Evolutionary conservation across 306 rosid species (phyloP).

Genomic region (Inga leiocalycina): DNA sequence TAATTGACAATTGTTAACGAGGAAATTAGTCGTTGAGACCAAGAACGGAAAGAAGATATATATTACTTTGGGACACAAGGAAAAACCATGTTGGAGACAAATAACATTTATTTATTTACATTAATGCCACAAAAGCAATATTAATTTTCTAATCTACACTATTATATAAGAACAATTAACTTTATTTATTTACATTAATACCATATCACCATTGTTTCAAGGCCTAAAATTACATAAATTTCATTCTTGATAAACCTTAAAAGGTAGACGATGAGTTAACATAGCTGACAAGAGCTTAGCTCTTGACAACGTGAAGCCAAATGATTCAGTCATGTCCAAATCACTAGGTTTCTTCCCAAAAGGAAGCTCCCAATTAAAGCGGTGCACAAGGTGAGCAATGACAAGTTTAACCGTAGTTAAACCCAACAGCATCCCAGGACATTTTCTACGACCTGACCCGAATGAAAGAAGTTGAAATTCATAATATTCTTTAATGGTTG

Average conservation of each 20-base stretch:
- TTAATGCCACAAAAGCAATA: too few relatives aligned
- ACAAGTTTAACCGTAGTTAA: slow-evolving; percentile 1
- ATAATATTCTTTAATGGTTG: slow-evolving; percentile 9
- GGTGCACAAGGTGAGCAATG: slow-evolving; percentile 43
- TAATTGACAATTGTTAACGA: too few relatives aligned
- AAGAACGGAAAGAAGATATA: too few relatives aligned
- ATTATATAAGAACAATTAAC: too few relatives aligned
- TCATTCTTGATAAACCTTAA: background rate
- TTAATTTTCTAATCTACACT: too few relatives aligned
- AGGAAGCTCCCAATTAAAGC: slow-evolving; percentile 46
- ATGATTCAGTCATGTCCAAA: slow-evolving; percentile 44
- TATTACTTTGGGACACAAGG: too few relatives aligned
- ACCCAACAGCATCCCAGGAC: slow-evolving; percentile 42
- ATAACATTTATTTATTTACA: too few relatives aligned
- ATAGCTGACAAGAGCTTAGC: slow-evolving; percentile 24
- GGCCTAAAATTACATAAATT: background rate
- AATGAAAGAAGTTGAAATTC: slow-evolving; percentile 35
- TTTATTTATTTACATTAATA: too few relatives aligned
- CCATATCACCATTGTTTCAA: background rate
- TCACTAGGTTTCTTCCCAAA: background rate
- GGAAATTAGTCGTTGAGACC: too few relatives aligned
- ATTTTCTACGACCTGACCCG: slow-evolving; percentile 42
- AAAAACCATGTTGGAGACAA: too few relatives aligned
- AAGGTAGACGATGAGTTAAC: slow-evolving; percentile 21
- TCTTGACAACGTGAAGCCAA: slow-evolving; percentile 12